Base-by-base conservation (phyloP, 2,329 filamentous ascomycete genomes). In the Penicillium sp. region DNA sequence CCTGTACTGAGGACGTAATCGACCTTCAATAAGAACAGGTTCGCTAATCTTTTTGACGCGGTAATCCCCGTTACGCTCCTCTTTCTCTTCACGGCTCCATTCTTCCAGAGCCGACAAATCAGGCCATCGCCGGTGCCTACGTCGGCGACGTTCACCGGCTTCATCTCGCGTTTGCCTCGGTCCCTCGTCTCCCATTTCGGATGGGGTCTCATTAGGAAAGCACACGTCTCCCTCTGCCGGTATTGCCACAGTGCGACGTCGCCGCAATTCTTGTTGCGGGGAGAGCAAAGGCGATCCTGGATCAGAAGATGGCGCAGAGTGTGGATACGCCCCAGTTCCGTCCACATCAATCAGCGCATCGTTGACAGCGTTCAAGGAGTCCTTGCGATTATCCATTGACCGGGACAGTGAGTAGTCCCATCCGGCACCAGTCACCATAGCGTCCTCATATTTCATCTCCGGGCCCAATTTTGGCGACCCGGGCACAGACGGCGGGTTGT, bases 1-100 rank as follows among this genome's bases (percentile, higher is more conserved):
- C 59, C 80, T 81, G 55, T 87, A 84, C 33, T 88, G 83, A 11
- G 91, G 90, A 4, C 93, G 84, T 37, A 99, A 74, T 46, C 93
- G 82, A 0, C 93, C 93, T 52, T 92, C 92, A 51, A 99, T 86
- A 59, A 97, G 82, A 63, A 96, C 84, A 9, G 93, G 93, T 66
- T 99, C 93, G 5, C 87, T 95, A 57, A 97, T 92, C 68, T 87
- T 93, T 74, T 95, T 95, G 39, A 87, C 86, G 3, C 90, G 83
- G 34, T 89, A 82, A 46, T 88, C 88, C 49, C 93, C 89, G 45
- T 82, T 92, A 44, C 88, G 81, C 50, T 86, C 85, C 65, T 95
- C 90, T 69, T 95, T 95, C 69, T 99, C 93, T 58, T 92, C 84
- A 3, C 81, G 81, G 54, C 86, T 89, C 91, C 91, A 99, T 56